phyloP scores from a whole-genome alignment of 305 asterid species.

The Fraxinus greggii region DNA sequence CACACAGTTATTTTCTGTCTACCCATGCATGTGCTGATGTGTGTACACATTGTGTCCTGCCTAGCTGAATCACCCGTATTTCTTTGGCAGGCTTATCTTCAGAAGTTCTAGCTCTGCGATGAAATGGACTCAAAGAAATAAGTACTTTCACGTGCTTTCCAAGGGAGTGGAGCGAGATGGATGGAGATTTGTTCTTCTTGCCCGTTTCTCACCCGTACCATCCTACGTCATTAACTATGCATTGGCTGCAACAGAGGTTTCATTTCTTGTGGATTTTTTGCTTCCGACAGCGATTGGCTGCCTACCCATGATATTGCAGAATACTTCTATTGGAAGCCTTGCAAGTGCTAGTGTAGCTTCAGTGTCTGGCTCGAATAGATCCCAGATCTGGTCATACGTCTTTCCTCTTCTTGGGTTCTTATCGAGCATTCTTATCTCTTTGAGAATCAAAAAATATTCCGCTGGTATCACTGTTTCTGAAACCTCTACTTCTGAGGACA shows the following conservation, averaged over 20 bases:
- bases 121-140: conserved; percentile 64
- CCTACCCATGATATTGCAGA: conserved; percentile 94
- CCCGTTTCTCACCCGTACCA: conserved; percentile 94
- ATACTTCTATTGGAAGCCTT: conserved; percentile 92
- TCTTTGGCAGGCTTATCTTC: conserved; percentile 52
- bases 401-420: conserved; percentile 80
- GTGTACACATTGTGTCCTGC: neutral
- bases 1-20: conserved; percentile 5
- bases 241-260: conserved; percentile 76
- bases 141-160: conserved; percentile 66
- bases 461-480: conserved; percentile 40
- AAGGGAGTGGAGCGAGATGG: conserved; percentile 88
- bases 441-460: conserved; percentile 81
- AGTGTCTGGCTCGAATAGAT: conserved; percentile 53
- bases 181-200: conserved; percentile 89
- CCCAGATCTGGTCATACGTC: conserved; percentile 63
- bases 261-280: conserved; percentile 71
- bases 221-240: conserved; percentile 89
- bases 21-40: neutral
- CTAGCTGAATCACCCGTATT: neutral
- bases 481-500: conserved; percentile 18
- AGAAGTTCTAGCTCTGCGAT: conserved; percentile 58
- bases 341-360: conserved; percentile 87
- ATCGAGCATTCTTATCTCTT: conserved; percentile 78
- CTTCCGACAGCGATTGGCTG: conserved; percentile 88